Base-by-base conservation (phyloP, 208 protist genomes). In the Crithidia fasciculata region DNA sequence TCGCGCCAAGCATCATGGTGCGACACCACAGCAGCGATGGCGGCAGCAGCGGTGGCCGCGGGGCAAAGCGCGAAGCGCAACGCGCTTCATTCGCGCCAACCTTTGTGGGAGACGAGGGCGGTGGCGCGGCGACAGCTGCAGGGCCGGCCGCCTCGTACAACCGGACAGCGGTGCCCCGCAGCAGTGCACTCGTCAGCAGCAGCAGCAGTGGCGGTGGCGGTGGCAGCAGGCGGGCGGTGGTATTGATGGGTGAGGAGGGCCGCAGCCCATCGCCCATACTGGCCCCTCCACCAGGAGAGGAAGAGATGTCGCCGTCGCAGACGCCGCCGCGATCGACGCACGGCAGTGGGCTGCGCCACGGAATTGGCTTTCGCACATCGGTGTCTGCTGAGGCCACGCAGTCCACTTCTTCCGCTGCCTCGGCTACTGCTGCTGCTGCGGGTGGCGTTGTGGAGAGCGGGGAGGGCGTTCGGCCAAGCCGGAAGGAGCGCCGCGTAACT, bases 401-500 rank as follows among this genome's bases (percentile, higher is more conserved):
- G 19, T 55, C 61, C 28, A 28, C 28, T 6, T 15, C 40, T 3
- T 19, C 41, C 4, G 43, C 13, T 2, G 47, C 36, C 9, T 12
- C n/a, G 8, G 65, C 61, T 8, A 4, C 9, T 36, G 59, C 45
- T 16, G 56, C 8, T 15, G 45, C 19, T 37, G 74, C 59, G 36
- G 65, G 50, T 53, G 69, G 9, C n/a, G 68, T 39, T 53, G 65
- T 18, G 18, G 65, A 43, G 43, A 60, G 61, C 28, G 66, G 55
- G 28, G 60, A 47, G 16, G 59, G 52, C 44, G 70, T 18, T 44
- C 63, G 73, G 13, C 55, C 52, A 5, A 69, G 44, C n/a, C 69
- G 72, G 4, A 79, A 80, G 67, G 84, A 85, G 74, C 63, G 74
- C 1, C 72, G 84, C 13, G 87, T 92, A 10, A 92, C 78, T 45